Evolutionary conservation across 306 rosid species (phyloP).

Genomic region (Senna tora): DNA sequence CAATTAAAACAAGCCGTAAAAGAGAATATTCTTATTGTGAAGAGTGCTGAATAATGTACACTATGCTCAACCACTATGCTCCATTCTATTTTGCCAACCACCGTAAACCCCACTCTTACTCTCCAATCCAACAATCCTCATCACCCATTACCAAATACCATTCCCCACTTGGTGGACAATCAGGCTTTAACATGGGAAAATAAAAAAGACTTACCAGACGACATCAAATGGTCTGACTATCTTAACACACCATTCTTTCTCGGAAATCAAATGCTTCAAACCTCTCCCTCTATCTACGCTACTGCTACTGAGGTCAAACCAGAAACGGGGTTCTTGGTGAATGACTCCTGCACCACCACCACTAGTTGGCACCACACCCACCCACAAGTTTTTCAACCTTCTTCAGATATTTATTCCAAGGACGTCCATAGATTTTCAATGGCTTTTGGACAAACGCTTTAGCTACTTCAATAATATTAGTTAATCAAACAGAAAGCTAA

Average conservation of each 20-base stretch:
- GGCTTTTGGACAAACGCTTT: conserved; percentile 83
- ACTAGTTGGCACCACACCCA: conserved; percentile 49
- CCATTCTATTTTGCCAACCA: conserved; percentile 43
- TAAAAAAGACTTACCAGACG: conserved; percentile 51
- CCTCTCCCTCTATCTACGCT: conserved; percentile 44
- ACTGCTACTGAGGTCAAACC: conserved; percentile 47
- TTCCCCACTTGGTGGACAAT: conserved; percentile 41
- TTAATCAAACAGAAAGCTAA: conserved; percentile 26
- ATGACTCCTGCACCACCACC: conserved; percentile 38
- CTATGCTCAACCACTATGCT: conserved; percentile 40
- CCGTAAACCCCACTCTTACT: conserved; percentile 52
- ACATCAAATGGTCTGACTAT: conserved; percentile 79
- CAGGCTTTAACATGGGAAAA: conserved; percentile 48
- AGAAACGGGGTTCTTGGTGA: conserved; percentile 50
- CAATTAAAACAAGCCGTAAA: no score
- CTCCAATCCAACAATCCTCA: conserved; percentile 50
- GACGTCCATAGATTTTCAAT: conserved; percentile 80
- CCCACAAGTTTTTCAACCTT: conserved; percentile 44
- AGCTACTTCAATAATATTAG: conserved; percentile 42
- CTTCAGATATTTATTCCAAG: conserved; percentile 64
- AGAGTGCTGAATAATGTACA: no score
- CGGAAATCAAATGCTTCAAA: conserved; percentile 46
- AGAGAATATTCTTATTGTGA: no score
- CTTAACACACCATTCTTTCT: conserved; percentile 56
- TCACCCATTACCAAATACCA: conserved; percentile 42